Base-by-base conservation (phyloP, 345 rosid genomes). In the Moricandia arvensis region DNA sequence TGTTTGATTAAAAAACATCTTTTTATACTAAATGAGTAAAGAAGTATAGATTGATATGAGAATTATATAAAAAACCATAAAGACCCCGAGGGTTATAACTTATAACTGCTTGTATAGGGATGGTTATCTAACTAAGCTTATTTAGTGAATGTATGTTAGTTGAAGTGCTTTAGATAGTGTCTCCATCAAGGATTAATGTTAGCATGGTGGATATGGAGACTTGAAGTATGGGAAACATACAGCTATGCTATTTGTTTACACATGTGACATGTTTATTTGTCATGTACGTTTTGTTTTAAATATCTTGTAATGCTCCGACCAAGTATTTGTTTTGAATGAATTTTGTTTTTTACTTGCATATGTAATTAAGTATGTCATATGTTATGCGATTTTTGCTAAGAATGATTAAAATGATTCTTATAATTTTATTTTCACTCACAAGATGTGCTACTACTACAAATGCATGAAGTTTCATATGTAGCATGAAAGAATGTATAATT, bases 111-210 rank as follows among this genome's bases (percentile, higher is more conserved):
- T 43, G 49, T 43, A 43, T 43, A 43, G 15, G 1, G 4, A 41
- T 12, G 4, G 7, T n/a, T 45, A 45, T 45, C 17, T 12, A 43
- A 43, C 49, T 43, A 43, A 43, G 49, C 49, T 43, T 45, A 8
- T 68, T 17, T n/a, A 17, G 24, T 64, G 24, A 43, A 31, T 31
- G 34, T 30, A 71, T 41, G 53, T 41, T 37, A 18, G 59, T 16
- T 70, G 35, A 21, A 54, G 35, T 63, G 72, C 38, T n/a, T 55
- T 66, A 63, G 31, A 65, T 15, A 65, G 31, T 78, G 78, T 72
- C 78, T 24, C 53, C 16, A 78, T 78, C 81, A 53, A 18, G 59
- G 81, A 72, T 78, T 72, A 78, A 78, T 73, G 77, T 78, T 60
- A 37, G 74, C 51, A 68, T 79, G 75, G 81, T 79, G 21, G 74